Evolutionary conservation across 768 basidiomycete species (phyloP).

Genomic region (Hericium erinaceus): DNA sequence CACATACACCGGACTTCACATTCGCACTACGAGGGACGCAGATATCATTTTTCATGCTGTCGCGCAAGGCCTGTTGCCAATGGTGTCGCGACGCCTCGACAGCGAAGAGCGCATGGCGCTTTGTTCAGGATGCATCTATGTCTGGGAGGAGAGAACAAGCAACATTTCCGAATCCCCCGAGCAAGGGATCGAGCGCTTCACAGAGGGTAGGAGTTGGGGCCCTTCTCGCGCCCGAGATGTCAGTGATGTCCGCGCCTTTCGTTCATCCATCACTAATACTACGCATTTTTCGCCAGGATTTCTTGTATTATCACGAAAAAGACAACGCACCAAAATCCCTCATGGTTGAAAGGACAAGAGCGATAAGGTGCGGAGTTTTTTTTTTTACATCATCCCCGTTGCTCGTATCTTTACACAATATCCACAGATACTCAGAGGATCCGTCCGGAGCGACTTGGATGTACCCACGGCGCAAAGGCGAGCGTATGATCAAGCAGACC

Average conservation of each 20-base stretch:
- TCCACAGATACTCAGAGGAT: conserved; percentile 17
- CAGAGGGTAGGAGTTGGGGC: conserved; percentile 28
- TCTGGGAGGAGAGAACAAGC: conserved; percentile 29
- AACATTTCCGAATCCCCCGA: conserved; percentile 25
- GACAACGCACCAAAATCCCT: conserved; percentile 19
- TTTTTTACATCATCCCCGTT: not conserved
- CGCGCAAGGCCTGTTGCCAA: conserved; percentile 21
- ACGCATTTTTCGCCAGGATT: conserved; percentile 19
- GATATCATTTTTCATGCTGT: conserved; percentile 32
- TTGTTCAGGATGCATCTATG: conserved; percentile 27
- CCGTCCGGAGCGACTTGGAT: conserved; percentile 10
- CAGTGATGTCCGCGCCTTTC: not conserved
- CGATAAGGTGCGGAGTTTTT: conserved; percentile 14
- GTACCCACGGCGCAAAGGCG: conserved; percentile 12
- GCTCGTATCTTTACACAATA: not conserved
- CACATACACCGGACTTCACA: conserved; percentile 26
- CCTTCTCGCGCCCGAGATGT: conserved; percentile 22
- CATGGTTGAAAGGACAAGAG: conserved; percentile 17
- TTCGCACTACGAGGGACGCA: conserved; percentile 28
- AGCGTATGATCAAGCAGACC: conserved; percentile 28
- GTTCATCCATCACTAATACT: not conserved
- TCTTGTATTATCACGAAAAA: conserved; percentile 33
- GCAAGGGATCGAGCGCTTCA: conserved; percentile 29
- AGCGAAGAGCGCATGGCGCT: conserved; percentile 28
- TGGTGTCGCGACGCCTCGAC: conserved; percentile 30